Conservation (phyloP, 176 grass and related monocot genomes). For the Juncus inflexus region DNA sequence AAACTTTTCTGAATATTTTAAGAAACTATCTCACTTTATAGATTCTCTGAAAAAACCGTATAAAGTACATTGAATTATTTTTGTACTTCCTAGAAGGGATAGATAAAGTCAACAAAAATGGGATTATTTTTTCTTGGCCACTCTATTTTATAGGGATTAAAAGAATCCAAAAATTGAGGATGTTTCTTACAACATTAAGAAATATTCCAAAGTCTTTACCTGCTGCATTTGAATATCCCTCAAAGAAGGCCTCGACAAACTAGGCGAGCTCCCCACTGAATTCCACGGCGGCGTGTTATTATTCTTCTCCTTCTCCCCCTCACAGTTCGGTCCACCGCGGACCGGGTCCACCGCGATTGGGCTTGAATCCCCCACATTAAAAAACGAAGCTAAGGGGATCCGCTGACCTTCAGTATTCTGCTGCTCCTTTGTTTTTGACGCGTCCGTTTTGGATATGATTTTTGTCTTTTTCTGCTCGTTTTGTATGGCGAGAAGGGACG, state of each 20-base stretch:
- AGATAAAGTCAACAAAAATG: too few relatives aligned
- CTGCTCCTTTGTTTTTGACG: slow-evolving; percentile 33
- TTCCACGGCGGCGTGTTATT: slow-evolving; percentile 70
- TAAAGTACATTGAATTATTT: too few relatives aligned
- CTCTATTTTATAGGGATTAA: background rate
- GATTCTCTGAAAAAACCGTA: too few relatives aligned
- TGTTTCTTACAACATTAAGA: background rate
- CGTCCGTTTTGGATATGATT: slow-evolving; percentile 14
- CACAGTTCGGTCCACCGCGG: slow-evolving; percentile 34
- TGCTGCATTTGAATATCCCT: slow-evolving; percentile 98
- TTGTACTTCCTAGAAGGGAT: too few relatives aligned
- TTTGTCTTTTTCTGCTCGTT: slow-evolving; percentile 75
- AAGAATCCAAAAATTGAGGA: background rate
- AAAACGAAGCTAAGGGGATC: slow-evolving; percentile 59
- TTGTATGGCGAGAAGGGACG: slow-evolving; percentile 90
- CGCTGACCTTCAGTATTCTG: slow-evolving; percentile 35
- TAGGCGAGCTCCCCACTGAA: slow-evolving; percentile 64
- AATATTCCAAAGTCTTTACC: slow-evolving; percentile 36
- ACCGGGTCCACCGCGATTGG: slow-evolving; percentile 53
- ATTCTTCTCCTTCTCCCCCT: slow-evolving; percentile 70
- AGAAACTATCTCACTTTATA: too few relatives aligned
- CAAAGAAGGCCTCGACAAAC: slow-evolving; percentile 57
- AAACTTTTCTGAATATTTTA: too few relatives aligned
- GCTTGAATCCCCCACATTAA: slow-evolving; percentile 41
- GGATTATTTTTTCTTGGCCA: too few relatives aligned